phyloP scores from a whole-genome alignment of 352 stramenopile genomes.

The Pythium insidiosum region DNA sequence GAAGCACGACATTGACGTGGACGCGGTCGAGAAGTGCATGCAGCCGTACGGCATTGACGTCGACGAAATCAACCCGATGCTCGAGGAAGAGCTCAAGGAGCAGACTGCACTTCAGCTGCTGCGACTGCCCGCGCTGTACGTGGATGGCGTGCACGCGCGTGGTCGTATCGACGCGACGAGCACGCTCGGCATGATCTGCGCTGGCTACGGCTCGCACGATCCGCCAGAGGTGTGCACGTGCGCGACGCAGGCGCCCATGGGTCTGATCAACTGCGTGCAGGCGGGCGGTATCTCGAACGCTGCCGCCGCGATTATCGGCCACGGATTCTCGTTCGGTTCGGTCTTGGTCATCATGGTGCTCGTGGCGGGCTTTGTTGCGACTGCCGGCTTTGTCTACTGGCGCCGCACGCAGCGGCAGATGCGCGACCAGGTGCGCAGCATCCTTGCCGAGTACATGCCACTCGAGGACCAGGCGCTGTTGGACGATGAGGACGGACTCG shows the following conservation, averaged over 20 bases:
- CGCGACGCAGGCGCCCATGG: slow-evolving; percentile 45
- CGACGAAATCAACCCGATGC: slow-evolving; percentile 82
- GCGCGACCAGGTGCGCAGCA: slow-evolving; percentile 93
- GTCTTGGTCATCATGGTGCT: slow-evolving; percentile 82
- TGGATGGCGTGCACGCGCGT: slow-evolving; percentile 92
- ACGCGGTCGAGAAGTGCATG: slow-evolving; percentile 92
- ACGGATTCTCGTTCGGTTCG: slow-evolving; percentile 72
- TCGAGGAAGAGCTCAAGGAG: slow-evolving; percentile 87
- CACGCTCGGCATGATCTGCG: slow-evolving; percentile 83
- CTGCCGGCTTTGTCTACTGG: slow-evolving; percentile 86
- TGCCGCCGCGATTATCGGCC: slow-evolving; percentile 30
- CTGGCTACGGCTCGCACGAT: slow-evolving; percentile 72
- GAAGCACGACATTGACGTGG: slow-evolving; percentile 73
- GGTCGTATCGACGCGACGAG: slow-evolving; percentile 85
- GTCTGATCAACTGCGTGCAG: slow-evolving; percentile 63
- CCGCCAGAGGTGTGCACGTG: slow-evolving; percentile 74
- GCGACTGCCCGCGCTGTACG: slow-evolving; percentile 89
- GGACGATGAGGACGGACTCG: slow-evolving; percentile 56
- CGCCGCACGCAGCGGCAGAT: slow-evolving; percentile 90
- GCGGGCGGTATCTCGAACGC: slow-evolving; percentile 61
- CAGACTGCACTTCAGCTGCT: slow-evolving; percentile 89
- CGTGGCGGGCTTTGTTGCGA: slow-evolving; percentile 64
- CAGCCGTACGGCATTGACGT: slow-evolving; percentile 83
- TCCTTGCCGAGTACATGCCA: slow-evolving; percentile 96
- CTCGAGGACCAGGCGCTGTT: slow-evolving; percentile 81